phyloP scores from a whole-genome alignment of 768 basidiomycete genomes.

The Gautieria morchelliformis region DNA sequence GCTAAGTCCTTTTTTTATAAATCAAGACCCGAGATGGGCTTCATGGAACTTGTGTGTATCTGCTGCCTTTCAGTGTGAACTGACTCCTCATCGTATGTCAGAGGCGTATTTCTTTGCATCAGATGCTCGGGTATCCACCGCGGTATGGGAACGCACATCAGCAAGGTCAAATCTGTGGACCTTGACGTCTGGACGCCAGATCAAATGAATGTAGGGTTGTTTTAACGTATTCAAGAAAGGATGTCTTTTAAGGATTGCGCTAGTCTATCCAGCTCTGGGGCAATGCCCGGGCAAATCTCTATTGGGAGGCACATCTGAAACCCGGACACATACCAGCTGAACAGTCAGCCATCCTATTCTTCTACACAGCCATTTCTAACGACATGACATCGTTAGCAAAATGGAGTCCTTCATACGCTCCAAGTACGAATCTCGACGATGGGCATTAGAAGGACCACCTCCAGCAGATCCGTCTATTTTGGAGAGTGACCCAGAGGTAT shows the following conservation, averaged over 20 bases:
- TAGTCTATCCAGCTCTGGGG: constrained; percentile 91
- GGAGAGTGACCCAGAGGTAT: constrained; percentile 30
- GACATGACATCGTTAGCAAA: constrained; percentile 48
- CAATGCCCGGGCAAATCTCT: constrained; percentile 82
- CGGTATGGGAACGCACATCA: constrained; percentile 97
- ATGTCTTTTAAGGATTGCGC: neutral
- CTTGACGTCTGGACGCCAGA: constrained; percentile 97
- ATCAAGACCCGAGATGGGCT: constrained; percentile 93
- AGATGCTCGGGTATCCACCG: constrained; percentile 96
- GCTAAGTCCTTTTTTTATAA: constrained; percentile 5
- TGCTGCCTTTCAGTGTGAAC: neutral
- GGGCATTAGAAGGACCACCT: constrained; percentile 86
- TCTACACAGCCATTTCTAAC: neutral
- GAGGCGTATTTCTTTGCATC: constrained; percentile 92
- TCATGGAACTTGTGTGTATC: constrained; percentile 82
- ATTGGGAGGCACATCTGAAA: constrained; percentile 96
- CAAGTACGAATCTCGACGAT: constrained; percentile 88
- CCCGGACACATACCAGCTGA: constrained; percentile 87
- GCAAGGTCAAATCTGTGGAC: constrained; percentile 94
- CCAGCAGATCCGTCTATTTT: constrained; percentile 76
- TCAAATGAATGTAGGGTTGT: constrained; percentile 74
- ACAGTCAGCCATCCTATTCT: constrained; percentile 58
- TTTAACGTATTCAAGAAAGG: neutral
- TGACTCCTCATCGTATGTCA: constrained; percentile 19
- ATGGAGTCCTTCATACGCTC: constrained; percentile 96